Percentiles rank a stretch among this genome's conserved stretches.
phyloP scores from a whole-genome alignment of 139 green algal genomes.

The Coelastrella sp. region DNA sequence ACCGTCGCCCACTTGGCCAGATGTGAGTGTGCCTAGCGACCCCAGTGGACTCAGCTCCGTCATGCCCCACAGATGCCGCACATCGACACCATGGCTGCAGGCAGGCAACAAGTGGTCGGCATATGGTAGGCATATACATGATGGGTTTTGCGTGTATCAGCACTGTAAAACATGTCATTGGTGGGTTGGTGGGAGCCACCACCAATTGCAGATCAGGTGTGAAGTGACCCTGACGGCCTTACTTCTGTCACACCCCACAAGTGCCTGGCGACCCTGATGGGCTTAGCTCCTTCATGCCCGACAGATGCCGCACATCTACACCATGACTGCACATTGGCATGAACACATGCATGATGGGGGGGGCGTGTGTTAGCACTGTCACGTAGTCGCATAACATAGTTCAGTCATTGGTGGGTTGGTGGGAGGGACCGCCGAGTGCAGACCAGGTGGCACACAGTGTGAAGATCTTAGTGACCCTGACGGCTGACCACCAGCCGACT shows the following conservation, averaged over 20 bases:
- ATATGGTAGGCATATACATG: neutral
- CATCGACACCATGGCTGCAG: conserved; percentile 68
- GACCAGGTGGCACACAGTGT: too few species aligned
- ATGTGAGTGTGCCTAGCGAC: conserved; percentile 68
- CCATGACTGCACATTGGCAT: conserved; percentile 50
- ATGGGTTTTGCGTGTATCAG: neutral
- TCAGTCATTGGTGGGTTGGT: too few species aligned
- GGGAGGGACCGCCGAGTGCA: too few species aligned
- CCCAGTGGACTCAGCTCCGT: conserved; percentile 82
- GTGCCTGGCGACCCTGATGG: conserved; percentile 73
- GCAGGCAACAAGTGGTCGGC: neutral
- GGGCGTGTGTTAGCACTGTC: neutral
- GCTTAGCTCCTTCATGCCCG: conserved; percentile 86
- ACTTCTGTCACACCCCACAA: too few species aligned
- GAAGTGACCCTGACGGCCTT: too few species aligned
- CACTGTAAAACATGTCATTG: neutral
- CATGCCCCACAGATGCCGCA: conserved; percentile 84
- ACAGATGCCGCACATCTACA: conserved; percentile 76
- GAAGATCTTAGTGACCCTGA: too few species aligned
- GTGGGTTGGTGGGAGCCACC: neutral
- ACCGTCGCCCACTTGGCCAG: conserved; percentile 8
- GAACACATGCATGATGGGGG: neutral
- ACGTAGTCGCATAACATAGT: neutral
- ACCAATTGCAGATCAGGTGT: too few species aligned
- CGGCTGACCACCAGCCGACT: too few species aligned